Percentiles rank a stretch among this genome's conserved stretches.
phyloP scores from a whole-genome alignment of 495 filamentous ascomycete genomes.

The Lasiosphaeria ovina region DNA sequence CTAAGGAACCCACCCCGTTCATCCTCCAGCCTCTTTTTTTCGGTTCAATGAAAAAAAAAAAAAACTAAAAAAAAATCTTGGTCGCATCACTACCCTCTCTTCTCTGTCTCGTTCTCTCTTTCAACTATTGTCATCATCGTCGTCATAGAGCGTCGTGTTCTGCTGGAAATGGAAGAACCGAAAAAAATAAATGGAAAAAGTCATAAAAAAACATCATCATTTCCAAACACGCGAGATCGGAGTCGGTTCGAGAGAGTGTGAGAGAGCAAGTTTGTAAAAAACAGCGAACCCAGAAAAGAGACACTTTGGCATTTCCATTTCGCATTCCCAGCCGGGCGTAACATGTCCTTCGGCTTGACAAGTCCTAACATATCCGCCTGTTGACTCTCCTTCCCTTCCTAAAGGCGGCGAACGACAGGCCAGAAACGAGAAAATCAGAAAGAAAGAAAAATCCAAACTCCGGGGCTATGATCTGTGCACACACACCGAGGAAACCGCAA shows the following conservation, averaged over 20 bases:
- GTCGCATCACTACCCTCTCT: background rate
- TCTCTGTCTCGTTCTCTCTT: background rate
- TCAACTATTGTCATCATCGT: background rate
- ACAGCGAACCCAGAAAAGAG: too few species aligned
- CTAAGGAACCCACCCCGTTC: background rate
- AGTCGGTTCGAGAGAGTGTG: background rate
- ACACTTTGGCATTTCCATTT: too few species aligned
- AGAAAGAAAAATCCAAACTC: constrained; percentile 2
- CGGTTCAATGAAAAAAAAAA: constrained; percentile 8
- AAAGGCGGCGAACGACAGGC: background rate
- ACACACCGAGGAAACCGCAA: background rate
- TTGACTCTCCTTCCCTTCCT: too few species aligned
- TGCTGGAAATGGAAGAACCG: background rate
- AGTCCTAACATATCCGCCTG: too few species aligned
- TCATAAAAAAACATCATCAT: background rate
- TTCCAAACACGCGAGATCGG: background rate
- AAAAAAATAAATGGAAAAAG: background rate
- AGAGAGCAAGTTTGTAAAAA: background rate
- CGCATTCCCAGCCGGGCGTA: too few species aligned
- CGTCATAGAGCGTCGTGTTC: background rate
- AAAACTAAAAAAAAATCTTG: constrained; percentile 2
- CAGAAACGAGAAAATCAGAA: constrained; percentile 1
- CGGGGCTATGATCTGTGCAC: background rate
- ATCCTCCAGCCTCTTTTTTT: background rate
- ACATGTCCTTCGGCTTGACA: too few species aligned